phyloP scores from a whole-genome alignment of 169 alveolate species.

The Besnoitia besnoiti region DNA sequence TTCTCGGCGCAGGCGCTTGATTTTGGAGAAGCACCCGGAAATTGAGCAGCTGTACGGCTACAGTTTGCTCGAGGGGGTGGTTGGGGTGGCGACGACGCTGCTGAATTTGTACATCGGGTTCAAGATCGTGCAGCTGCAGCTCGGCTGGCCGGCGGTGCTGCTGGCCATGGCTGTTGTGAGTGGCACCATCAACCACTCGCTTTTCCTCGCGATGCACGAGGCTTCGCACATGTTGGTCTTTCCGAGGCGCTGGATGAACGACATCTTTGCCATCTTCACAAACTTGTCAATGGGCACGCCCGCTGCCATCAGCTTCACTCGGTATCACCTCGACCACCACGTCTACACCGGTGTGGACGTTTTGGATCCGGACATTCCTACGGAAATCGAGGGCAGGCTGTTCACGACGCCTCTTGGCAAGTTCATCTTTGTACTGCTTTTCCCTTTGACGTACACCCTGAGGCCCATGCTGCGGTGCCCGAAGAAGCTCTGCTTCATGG shows the following conservation, averaged over 20 bases:
- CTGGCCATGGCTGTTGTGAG: conserved; percentile 70
- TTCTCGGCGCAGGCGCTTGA: conserved; percentile 67
- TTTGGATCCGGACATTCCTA: conserved; percentile 72
- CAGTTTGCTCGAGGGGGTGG: conserved; percentile 61
- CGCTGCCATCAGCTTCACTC: conserved; percentile 78
- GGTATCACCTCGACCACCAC: conserved; percentile 86
- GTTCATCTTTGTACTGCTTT: conserved; percentile 66
- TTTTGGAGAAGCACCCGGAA: conserved; percentile 71
- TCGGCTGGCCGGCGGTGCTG: conserved; percentile 46
- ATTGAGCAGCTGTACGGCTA: conserved; percentile 64
- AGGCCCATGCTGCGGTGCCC: conserved; percentile 78
- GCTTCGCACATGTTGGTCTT: conserved; percentile 76
- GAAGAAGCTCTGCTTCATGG: conserved; percentile 61
- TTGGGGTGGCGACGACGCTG: conserved; percentile 38
- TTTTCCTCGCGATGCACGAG: conserved; percentile 79
- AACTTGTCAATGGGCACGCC: conserved; percentile 80
- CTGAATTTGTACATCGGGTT: conserved; percentile 35
- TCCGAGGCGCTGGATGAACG: conserved; percentile 53
- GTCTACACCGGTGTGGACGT: conserved; percentile 68
- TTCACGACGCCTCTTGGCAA: conserved; percentile 71
- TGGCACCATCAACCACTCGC: conserved; percentile 78
- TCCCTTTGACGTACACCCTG: conserved; percentile 74
- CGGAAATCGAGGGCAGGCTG: conserved; percentile 71
- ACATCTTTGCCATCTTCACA: conserved; percentile 72
- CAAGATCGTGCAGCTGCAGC: conserved; percentile 37